Evolutionary conservation across 331 rosid species (phyloP).

Genomic region (Acacia pycnantha): DNA sequence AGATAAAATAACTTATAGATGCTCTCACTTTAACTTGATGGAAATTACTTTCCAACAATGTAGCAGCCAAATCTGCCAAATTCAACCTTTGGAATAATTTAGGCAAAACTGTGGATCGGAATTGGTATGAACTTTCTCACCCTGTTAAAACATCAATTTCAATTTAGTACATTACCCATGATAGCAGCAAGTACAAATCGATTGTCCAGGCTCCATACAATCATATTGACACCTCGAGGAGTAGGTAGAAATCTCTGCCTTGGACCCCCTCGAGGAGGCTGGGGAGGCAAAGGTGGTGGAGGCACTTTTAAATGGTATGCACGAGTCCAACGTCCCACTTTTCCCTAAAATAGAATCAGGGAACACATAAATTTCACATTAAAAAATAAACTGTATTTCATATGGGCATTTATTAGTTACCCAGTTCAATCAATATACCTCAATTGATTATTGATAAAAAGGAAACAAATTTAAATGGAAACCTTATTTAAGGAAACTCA

Average conservation of each 20-base stretch:
- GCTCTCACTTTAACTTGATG: conserved; percentile 24
- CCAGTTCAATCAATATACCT: conserved; percentile 15
- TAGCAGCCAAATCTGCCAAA: neutral
- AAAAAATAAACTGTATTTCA: conserved; percentile 15
- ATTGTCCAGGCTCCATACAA: conserved; percentile 91
- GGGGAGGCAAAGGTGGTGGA: conserved; percentile 89
- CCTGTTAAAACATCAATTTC: conserved; percentile 4
- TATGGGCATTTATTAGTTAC: neutral
- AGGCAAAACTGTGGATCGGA: conserved; percentile 8
- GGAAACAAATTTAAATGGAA: conserved; percentile 23
- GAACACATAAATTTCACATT: conserved; percentile 8
- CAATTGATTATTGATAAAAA: conserved; percentile 22
- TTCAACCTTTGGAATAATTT: neutral
- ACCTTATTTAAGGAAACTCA: conserved; percentile 48
- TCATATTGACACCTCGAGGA: conserved; percentile 95
- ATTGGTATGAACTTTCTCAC: neutral
- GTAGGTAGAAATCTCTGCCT: conserved; percentile 86
- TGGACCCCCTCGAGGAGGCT: conserved; percentile 90
- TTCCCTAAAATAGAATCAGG: conserved; percentile 57
- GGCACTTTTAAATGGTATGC: conserved; percentile 95
- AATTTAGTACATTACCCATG: conserved; percentile 63
- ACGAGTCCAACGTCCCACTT: conserved; percentile 84
- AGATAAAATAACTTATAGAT: conserved; percentile 2
- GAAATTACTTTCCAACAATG: conserved; percentile 13
- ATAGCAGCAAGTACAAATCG: conserved; percentile 96